Evolutionary conservation across 352 stramenopile genomes (phyloP), one percentile per base, ranked within the genome.

Genomic region (Globisporangium okanoganense): DNA sequence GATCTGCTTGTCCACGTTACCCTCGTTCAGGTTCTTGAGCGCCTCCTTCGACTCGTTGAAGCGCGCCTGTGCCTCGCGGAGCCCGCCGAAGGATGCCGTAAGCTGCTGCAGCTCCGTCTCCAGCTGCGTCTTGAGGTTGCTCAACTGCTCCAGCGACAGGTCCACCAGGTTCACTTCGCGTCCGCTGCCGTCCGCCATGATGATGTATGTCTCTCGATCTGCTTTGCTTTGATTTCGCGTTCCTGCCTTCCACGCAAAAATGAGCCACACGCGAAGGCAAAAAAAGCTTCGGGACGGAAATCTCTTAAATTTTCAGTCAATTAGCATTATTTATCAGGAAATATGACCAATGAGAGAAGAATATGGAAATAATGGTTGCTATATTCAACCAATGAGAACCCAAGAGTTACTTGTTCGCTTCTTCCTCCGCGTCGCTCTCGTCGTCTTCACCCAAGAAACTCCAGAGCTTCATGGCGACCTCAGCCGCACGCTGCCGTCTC

Each of bases 101-200:
- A 93, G 68, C 65, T 92, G 79, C 71, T 95, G 78, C 25, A 93
- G 65, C 72, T 95, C 85, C 52, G 88, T 78, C 72, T 95, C 85
- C 54, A 92, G 67, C 71, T 97, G 88, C 5, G 86, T 75, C 75
- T 97, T 97, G 43, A 98, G 73, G 69, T 89, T 74, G 69, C 91
- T 95, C 16, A 98, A 82, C 83, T 98, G 89, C 67, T 98, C 93
- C 33, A 98, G 77, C 59, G 84, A 90, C 75, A 98, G 85, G 52
- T 91, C 77, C 71, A 91, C 79, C 29, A 94, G 69, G 70, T 88
- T 94, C 60, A 94, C 77, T 63, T 90, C 80, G 43, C 47, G 58
- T 10, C 59, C 59, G 43, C 59, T 60, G 27, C 44, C 44, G 51
- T 85, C 72, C 53, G 76, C 76, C 78, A 86, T 88, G 9, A 9